Evolutionary conservation across 768 basidiomycete species (phyloP), one percentile per base, ranked within the genome.

Genomic region (Tricholoma hemisulphureum): DNA sequence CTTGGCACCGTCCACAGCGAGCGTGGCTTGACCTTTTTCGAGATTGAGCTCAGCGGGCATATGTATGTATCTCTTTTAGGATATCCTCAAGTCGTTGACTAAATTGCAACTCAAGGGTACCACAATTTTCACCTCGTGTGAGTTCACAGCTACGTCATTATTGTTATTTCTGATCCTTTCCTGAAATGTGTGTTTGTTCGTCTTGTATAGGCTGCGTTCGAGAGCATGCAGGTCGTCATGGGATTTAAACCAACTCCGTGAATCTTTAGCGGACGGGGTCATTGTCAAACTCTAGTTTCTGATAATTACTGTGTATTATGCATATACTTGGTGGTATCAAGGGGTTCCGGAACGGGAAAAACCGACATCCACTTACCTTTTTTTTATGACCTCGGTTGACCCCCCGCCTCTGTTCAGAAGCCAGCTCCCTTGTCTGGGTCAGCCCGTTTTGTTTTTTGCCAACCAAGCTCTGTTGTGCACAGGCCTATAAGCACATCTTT

Each of bases 31-130:
- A 84, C 88, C 0, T 90, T 84, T 60, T 74, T 79, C 28, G 89
- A 92, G 64, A 82, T 92, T 20, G 76, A 63, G 21, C 77, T 89
- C 6, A 85, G 84, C 61, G 90, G 89, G 16, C 89, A 91, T 61
- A 90, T 91, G 88, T 86, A 63, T 59, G 72, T 69, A 21, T 16
- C 20, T 32, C n/a, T 43, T 54, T 56, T 13, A 20, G 24, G 16
- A 46, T 28, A 14, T 21, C 35, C 24, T 51, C 28, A 55, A 29
- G 14, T 64, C 29, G 32, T 26, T 23, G 50, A 14, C 21, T 52
- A 5, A 34, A 57, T 51, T 16, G 35, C 18, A 48, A 50, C 7
- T 32, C 8, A 50, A 86, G 85, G 84, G 70, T 89, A 2, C 87
- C 87, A 4, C 83, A 86, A 71, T 88, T 82, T 67, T 81, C 85